Evolutionary conservation across 495 filamentous ascomycete species (phyloP), one percentile per base, ranked within the genome.

Genomic region (Tuber indicum): DNA sequence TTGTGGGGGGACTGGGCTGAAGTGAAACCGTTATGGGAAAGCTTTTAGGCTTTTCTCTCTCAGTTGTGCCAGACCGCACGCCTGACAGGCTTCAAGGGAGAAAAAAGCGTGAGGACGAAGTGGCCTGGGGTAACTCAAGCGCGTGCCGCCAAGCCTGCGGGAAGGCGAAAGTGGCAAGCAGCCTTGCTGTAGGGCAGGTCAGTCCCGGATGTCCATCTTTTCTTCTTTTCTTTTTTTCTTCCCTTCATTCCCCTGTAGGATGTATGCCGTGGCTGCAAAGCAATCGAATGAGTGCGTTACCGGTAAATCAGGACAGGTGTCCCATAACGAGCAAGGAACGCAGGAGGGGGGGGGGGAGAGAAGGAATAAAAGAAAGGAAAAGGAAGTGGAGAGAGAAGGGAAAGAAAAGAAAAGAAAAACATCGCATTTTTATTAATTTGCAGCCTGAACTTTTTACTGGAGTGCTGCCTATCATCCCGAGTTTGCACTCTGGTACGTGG

Each of bases 1-100:
- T 36, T 32, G 78, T 71, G 79, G 76, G 78, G 78, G 78, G 77
- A 76, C 77, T 80, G 78, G 78, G 78, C 78, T 80, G 78, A 80
- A 72, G 78, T 80, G 78, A 80, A 80, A 80, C 78, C 74, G 78
- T 77, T 79, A 80, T 77, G 78, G 77, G 78, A 66, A 66, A 66
- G 58, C 16, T 66, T 66, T 66, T 36, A 66, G 58, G 36, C 58
- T 66, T 66, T 32, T 26, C 16, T 66, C 17, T 66, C 32, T 66
- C 14, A 7, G 32, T 66, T 66, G 26, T 66, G 26, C 74, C 74
- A 72, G 74, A 75, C 73, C 77, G 75, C 77, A 80, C 77, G 77
- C 79, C 76, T 80, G 78, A 80, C 78, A 66, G 78, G 77, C 78
- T 80, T 52, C 42, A 74, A 75, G 78, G 78, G 78, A 41, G 78